Conservation (phyloP, 441 rosid species). For the Arabidopsis lyrata region DNA sequence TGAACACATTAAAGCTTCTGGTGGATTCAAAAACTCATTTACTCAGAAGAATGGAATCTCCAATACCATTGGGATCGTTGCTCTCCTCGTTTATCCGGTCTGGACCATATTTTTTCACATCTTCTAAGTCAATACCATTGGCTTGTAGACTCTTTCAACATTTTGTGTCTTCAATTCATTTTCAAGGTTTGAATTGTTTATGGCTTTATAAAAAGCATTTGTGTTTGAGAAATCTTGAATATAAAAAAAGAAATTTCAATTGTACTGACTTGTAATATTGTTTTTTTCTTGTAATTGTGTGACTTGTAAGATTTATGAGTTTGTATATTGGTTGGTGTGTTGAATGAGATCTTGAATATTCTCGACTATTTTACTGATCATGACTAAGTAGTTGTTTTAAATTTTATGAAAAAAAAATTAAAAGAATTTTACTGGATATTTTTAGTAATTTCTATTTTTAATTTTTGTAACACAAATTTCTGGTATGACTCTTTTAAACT, state of each 20-base stretch:
- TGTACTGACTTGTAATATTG: constrained; percentile 1
- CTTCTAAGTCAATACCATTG: constrained; percentile 41
- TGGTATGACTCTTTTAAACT: too few species aligned
- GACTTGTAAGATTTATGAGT: constrained; percentile 3
- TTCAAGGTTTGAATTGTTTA: constrained; percentile 14
- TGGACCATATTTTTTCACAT: constrained; percentile 66
- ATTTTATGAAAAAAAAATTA: not conserved
- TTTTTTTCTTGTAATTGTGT: not conserved
- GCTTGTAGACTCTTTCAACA: not conserved
- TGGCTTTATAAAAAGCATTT: not conserved
- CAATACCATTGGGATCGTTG: constrained; percentile 71
- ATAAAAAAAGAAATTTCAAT: constrained; percentile 4
- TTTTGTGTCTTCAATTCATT: constrained; percentile 11
- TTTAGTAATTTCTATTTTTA: too few species aligned
- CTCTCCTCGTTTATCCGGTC: constrained; percentile 70
- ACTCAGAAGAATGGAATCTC: constrained; percentile 69
- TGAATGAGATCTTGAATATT: constrained; percentile 18
- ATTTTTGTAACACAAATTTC: too few species aligned
- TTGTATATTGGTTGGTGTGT: constrained; percentile 9
- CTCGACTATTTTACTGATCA: not conserved
- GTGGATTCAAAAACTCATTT: constrained; percentile 75
- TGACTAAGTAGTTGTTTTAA: not conserved
- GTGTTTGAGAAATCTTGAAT: constrained; percentile 9
- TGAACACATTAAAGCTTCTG: constrained; percentile 80
- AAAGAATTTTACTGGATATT: not conserved